A percentile compares a stretch with the other conserved stretches of the same genome.
phyloP scores from a whole-genome alignment of 352 stramenopile species.

The Pythium phragmiticola region DNA sequence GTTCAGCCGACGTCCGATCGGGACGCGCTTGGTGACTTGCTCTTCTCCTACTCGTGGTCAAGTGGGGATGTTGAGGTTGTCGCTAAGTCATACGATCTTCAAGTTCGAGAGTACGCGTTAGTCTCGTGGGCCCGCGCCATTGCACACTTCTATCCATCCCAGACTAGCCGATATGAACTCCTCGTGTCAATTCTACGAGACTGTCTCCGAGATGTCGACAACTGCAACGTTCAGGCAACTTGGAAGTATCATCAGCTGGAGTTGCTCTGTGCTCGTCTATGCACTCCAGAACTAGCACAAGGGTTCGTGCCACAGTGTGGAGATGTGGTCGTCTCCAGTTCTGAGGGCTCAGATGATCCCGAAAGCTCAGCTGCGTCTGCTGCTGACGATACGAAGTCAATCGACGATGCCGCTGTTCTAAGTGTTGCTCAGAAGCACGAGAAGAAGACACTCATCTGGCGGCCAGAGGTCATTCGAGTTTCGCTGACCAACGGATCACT shows the following conservation, averaged over 20 bases:
- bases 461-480: slow-evolving; percentile 52
- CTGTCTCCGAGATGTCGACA: slow-evolving; percentile 41
- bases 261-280: slow-evolving; percentile 72
- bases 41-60: slow-evolving; percentile 42
- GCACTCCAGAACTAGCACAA: slow-evolving; percentile 73
- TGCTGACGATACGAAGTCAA: slow-evolving; percentile 28
- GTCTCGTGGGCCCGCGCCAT: slow-evolving; percentile 70
- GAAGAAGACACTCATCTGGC: slow-evolving; percentile 69
- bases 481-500: slow-evolving; percentile 65
- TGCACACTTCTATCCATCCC: slow-evolving; percentile 70
- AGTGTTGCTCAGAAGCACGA: slow-evolving; percentile 58
- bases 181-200: slow-evolving; percentile 52
- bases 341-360: not conserved
- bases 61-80: slow-evolving; percentile 40
- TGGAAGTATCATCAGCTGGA: slow-evolving; percentile 80
- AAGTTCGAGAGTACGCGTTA: slow-evolving; percentile 69
- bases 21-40: slow-evolving; percentile 43
- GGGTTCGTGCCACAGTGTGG: slow-evolving; percentile 70
- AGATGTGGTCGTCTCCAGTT: slow-evolving; percentile 47
- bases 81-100: slow-evolving; percentile 45
- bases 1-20: slow-evolving; percentile 9
- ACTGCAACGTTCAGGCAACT: slow-evolving; percentile 30
- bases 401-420: slow-evolving; percentile 71
- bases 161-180: slow-evolving; percentile 59
- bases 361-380: not conserved